phyloP scores from a whole-genome alignment of 805 yeast genomes.

The Cyberlindnera petersonii region DNA sequence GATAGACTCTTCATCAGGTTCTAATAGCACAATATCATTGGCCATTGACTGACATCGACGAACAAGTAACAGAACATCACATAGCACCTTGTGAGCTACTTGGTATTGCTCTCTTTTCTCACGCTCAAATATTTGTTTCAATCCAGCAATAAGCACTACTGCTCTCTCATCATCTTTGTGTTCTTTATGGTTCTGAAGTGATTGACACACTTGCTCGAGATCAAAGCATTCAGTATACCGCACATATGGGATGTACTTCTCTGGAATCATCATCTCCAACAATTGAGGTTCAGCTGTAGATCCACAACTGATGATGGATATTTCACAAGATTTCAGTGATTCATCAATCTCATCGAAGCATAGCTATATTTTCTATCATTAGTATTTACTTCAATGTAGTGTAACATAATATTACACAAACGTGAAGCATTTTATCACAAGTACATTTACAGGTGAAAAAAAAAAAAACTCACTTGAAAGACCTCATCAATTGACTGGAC shows the following conservation, averaged over 20 bases:
- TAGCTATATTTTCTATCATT: too few relatives aligned
- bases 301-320: slow-evolving; percentile 10
- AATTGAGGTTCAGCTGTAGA: background rate
- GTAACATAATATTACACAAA: too few relatives aligned
- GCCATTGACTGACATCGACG: background rate
- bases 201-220: slow-evolving; percentile 4
- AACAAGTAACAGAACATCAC: slow-evolving; percentile 6
- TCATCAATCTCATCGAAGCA: too few relatives aligned
- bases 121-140: slow-evolving; percentile 4
- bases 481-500: too few relatives aligned
- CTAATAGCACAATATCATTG: slow-evolving; percentile 6
- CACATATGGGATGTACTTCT: background rate
- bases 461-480: background rate
- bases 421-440: too few relatives aligned
- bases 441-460: too few relatives aligned
- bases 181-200: background rate
- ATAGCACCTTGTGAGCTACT: slow-evolving; percentile 5
- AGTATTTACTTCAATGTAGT: too few relatives aligned
- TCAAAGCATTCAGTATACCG: slow-evolving; percentile 14
- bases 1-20: background rate
- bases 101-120: slow-evolving; percentile 1
- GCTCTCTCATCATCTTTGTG: too few relatives aligned
- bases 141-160: slow-evolving; percentile 7
- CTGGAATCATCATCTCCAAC: slow-evolving; percentile 1
- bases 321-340: too few relatives aligned